Base-by-base conservation (phyloP, 2,329 filamentous ascomycete genomes). In the Botrytis squamosa region DNA sequence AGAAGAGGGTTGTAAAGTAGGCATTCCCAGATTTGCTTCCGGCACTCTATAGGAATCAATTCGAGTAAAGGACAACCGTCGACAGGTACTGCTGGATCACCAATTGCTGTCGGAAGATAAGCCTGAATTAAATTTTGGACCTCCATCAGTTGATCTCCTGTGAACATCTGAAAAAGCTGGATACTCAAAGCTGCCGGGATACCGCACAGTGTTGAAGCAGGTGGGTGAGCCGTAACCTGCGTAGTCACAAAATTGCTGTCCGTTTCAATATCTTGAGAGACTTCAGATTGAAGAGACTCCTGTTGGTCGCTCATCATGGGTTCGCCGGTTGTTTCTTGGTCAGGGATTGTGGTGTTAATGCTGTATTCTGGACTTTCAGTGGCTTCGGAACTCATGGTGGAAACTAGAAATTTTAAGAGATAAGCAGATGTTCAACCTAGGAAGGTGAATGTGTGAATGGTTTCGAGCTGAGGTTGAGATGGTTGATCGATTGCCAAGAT, bases 191-290 rank as follows among this genome's bases (percentile, higher is more conserved):
- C 29, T 59, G 57, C 57, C 4, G 16, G 57, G 2, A 36, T 59
- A 14, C 57, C 29, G 33, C 22, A 16, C 6, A 44, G 42, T 8
- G 20, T 38, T 5, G 7, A 38, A 22, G 7, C 16, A 49, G 20
- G 20, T 49, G 8, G 3, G 20, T 49, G 22, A 10, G 10, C 1
- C 18, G 10, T 5, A 12, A 14, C 9, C 0, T 55, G 0, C 3
- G 22, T 55, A 29, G 22, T 29, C 22, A 4, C 22, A 55, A 12
- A 55, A 29, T 55, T 25, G 25, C 20, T 33, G 4, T 4, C 8
- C 25, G 33, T 20, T 1, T 20, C 16, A 25, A 3, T 38, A 5
- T 1, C 22, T 38, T 10, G 6, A 25, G 18, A 20, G 25, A 9
- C 33, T 7, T 10, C 29, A 60, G 7, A 38, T 12, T 38, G 57